Evolutionary conservation across 176 grass and related monocot species (phyloP).

Genomic region (Pontederia paniculata): DNA sequence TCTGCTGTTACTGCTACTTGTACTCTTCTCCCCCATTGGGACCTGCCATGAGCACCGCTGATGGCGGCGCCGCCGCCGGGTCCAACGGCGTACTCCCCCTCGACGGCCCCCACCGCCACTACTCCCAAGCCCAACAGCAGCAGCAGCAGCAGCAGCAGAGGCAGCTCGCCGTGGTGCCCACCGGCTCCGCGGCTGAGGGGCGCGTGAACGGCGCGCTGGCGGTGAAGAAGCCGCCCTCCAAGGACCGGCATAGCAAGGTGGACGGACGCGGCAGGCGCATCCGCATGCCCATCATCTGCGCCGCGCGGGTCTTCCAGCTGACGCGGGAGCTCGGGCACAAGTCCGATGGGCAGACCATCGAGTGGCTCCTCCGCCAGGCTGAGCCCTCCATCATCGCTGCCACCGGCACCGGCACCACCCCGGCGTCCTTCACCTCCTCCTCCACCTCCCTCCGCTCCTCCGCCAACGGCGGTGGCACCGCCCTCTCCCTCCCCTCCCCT

Average conservation of each 20-base stretch:
- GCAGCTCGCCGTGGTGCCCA: background rate
- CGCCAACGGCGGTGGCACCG: background rate
- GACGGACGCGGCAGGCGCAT: conserved; percentile 14
- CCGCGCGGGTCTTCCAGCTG: conserved; percentile 17
- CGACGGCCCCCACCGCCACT: background rate
- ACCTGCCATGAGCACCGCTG: conserved; percentile 10
- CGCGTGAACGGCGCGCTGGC: background rate
- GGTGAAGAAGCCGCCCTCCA: conserved; percentile 8
- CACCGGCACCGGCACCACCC: conserved; percentile 11
- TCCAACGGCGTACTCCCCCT: background rate
- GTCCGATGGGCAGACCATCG: conserved; percentile 20
- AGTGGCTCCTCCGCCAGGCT: conserved; percentile 21
- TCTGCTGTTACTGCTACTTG: background rate
- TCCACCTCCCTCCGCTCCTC: background rate
- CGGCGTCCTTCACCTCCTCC: conserved; percentile 2
- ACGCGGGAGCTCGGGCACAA: conserved; percentile 23
- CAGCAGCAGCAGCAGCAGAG: background rate
- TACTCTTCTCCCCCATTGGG: background rate
- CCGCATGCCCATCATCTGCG: conserved; percentile 22
- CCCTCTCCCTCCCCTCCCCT: background rate
- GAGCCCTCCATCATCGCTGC: conserved; percentile 22
- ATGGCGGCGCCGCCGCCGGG: background rate
- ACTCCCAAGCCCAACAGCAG: background rate
- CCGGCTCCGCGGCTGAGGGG: background rate
- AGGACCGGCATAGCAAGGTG: conserved; percentile 19